Evolutionary conservation across 306 rosid genomes (phyloP).

Genomic region (Inga laurina): DNA sequence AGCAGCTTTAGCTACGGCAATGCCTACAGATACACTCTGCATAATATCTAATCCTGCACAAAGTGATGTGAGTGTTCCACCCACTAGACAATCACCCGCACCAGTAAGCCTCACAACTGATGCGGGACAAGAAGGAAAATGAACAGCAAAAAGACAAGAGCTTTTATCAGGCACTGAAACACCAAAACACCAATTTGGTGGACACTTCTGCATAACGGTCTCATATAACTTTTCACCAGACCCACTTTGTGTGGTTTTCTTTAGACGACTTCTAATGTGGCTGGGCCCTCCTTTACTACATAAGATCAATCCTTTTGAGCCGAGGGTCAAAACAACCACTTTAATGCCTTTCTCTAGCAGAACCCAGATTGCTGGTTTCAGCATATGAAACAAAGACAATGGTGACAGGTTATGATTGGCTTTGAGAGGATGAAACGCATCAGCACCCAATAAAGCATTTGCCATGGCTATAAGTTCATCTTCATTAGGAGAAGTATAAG

Average conservation of each 20-base stretch:
- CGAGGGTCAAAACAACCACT: slow-evolving; percentile 71
- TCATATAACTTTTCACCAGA: slow-evolving; percentile 44
- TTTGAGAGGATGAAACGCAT: slow-evolving; percentile 48
- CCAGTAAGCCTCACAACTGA: slow-evolving; percentile 82
- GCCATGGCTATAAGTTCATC: slow-evolving; percentile 90
- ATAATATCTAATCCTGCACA: slow-evolving; percentile 81
- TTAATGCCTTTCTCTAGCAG: slow-evolving; percentile 77
- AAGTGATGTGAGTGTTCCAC: slow-evolving; percentile 68
- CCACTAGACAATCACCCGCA: slow-evolving; percentile 96
- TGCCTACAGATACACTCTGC: slow-evolving; percentile 84
- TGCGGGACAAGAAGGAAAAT: slow-evolving; percentile 80
- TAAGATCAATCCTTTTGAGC: slow-evolving; percentile 71
- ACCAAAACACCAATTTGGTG: slow-evolving; percentile 41
- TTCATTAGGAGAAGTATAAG: slow-evolving; percentile 81
- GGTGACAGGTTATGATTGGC: slow-evolving; percentile 40
- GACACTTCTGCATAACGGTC: slow-evolving; percentile 49
- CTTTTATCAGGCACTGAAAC: slow-evolving; percentile 41
- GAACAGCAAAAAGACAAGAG: slow-evolving; percentile 66
- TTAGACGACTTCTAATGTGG: slow-evolving; percentile 37
- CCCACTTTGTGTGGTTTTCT: slow-evolving; percentile 31
- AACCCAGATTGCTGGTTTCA: slow-evolving; percentile 75
- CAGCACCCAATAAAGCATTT: slow-evolving; percentile 59
- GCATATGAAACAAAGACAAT: slow-evolving; percentile 55
- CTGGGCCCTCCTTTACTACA: slow-evolving; percentile 65
- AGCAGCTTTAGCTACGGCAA: slow-evolving; percentile 82